phyloP scores from a whole-genome alignment of 192 early-diverging fungal genomes.

The Entomortierella beljakovae region DNA sequence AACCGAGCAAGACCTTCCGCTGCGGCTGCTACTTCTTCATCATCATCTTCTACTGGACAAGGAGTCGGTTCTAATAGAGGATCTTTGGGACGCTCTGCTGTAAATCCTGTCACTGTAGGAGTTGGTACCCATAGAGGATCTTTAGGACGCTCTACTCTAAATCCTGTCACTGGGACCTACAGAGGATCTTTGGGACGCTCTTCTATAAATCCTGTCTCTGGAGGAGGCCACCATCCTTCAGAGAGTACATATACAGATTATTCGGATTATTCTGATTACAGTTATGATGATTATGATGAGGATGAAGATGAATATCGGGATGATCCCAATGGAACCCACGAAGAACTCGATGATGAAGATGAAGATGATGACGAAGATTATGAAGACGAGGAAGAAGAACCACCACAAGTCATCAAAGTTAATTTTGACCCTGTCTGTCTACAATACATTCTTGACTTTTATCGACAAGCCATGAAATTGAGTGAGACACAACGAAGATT shows the following conservation, averaged over 20 bases:
- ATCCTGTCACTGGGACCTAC: not conserved
- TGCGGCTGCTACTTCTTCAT: not conserved
- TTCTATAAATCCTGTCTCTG: not conserved
- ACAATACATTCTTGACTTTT: constrained; percentile 61
- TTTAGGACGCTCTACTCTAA: not conserved
- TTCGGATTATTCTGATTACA: constrained; percentile 39
- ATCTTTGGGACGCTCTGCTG: not conserved
- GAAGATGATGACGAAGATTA: constrained; percentile 25
- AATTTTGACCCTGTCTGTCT: constrained; percentile 68
- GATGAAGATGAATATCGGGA: constrained; percentile 35
- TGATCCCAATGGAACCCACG: constrained; percentile 9
- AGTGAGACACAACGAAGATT: constrained; percentile 32
- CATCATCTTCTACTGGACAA: not conserved
- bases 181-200: not conserved
- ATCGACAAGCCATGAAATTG: constrained; percentile 52
- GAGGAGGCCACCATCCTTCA: constrained; percentile 19
- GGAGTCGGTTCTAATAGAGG: not conserved
- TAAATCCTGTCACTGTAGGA: not conserved
- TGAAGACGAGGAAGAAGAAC: constrained; percentile 44
- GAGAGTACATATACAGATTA: constrained; percentile 47
- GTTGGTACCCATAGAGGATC: not conserved
- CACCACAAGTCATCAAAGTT: constrained; percentile 63
- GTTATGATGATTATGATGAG: constrained; percentile 37
- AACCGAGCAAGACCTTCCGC: not conserved
- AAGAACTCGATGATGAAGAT: constrained; percentile 42